Percentiles rank a stretch among this genome's conserved stretches.
Evolutionary conservation across 176 grass and related monocot species (phyloP).

Genomic region (Oryza punctata): DNA sequence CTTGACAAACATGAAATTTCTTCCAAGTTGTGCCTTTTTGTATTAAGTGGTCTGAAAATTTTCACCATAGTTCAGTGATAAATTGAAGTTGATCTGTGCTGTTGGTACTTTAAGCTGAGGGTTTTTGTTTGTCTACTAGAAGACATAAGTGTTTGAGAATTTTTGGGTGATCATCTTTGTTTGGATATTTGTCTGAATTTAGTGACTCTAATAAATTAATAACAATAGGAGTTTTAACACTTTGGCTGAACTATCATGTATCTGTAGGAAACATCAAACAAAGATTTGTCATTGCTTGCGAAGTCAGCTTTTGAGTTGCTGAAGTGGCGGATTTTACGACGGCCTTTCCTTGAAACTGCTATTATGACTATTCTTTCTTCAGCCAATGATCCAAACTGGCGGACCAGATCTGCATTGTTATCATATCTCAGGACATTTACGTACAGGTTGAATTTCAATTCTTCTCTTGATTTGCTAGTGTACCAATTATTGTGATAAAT

Average conservation of each 20-base stretch:
- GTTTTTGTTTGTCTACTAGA: not conserved
- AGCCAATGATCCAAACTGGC: conserved; percentile 81
- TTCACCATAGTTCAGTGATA: not conserved
- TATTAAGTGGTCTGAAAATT: not conserved
- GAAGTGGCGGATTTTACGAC: conserved; percentile 74
- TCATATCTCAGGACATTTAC: conserved; percentile 84
- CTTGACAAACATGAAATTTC: conserved; percentile 2
- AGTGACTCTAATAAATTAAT: not conserved
- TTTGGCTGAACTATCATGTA: conserved; percentile 7
- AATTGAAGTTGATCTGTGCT: conserved; percentile 2
- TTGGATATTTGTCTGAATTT: not conserved
- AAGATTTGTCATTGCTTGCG: conserved; percentile 87
- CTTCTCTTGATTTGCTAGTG: conserved; percentile 5
- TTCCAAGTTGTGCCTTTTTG: not conserved
- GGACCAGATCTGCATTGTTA: conserved; percentile 80
- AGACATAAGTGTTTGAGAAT: not conserved
- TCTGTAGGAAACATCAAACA: conserved; percentile 91
- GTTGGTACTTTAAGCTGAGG: not conserved
- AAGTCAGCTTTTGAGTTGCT: conserved; percentile 92
- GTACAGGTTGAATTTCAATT: conserved; percentile 66
- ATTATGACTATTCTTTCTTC: conserved; percentile 74
- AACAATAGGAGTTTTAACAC: not conserved
- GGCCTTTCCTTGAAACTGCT: conserved; percentile 78
- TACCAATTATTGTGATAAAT: not conserved
- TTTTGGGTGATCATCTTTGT: not conserved